These are phyloP conservation scores for Penicillium verrucosum DNA, from an alignment of 2,329 filamentous ascomycete genomes.

Conservation along the genomic window DNA sequence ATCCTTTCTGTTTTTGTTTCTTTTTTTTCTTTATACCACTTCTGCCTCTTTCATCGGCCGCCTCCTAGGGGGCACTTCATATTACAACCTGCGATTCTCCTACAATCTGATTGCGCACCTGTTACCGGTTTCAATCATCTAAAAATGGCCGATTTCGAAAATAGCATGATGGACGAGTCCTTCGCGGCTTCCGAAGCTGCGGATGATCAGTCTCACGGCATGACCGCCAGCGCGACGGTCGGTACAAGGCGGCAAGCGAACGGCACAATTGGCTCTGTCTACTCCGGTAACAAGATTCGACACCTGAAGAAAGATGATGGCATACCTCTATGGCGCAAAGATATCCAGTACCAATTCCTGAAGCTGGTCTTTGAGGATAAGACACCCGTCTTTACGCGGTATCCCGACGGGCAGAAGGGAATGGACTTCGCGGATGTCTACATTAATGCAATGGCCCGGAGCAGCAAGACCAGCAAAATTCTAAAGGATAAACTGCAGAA, in stretches of 20 bases:
- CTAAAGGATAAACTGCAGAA: slow-evolving; percentile 93
- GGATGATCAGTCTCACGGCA: slow-evolving; percentile 38
- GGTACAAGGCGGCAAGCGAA: slow-evolving; percentile 61
- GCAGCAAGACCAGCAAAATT: slow-evolving; percentile 98
- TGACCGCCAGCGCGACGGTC: slow-evolving; percentile 41
- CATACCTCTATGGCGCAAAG: slow-evolving; percentile 64
- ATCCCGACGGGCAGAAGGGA: slow-evolving; percentile 75
- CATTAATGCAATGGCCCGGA: slow-evolving; percentile 96
- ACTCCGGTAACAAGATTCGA: slow-evolving; percentile 65
- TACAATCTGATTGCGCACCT: not conserved
- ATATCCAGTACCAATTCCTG: slow-evolving; percentile 65
- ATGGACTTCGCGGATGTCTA: slow-evolving; percentile 88
- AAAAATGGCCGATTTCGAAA: slow-evolving; percentile 37
- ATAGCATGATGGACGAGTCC: slow-evolving; percentile 34
- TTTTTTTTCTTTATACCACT: slow-evolving; percentile 2
- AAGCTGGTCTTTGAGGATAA: slow-evolving; percentile 61
- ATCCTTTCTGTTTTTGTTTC: slow-evolving; percentile 6
- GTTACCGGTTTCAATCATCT: not conserved
- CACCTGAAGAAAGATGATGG: slow-evolving; percentile 67
- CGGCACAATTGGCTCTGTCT: slow-evolving; percentile 63
- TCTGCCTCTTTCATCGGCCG: slow-evolving; percentile 11
- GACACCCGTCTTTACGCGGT: slow-evolving; percentile 77
- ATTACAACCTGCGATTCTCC: slow-evolving; percentile 4
- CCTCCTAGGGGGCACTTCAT: slow-evolving; percentile 18
- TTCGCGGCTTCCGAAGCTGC: slow-evolving; percentile 35